A percentile compares a stretch with the other conserved stretches of the same genome.
These are phyloP conservation scores for Scenedesmus sp. DNA, from an alignment of 163 green algal species.

Conservation along the genomic window DNA sequence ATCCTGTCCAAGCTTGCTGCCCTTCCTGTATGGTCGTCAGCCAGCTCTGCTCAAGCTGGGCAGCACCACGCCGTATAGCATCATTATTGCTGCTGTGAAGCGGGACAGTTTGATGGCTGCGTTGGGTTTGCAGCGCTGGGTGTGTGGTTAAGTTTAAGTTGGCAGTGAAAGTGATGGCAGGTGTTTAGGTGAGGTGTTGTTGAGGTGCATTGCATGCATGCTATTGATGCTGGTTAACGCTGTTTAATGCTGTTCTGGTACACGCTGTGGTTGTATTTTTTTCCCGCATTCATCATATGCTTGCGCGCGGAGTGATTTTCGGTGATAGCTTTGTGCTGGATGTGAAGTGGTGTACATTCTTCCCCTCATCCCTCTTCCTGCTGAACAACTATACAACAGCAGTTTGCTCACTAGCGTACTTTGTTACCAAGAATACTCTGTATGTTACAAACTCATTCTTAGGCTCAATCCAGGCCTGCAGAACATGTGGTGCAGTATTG, in stretches of 20 bases:
- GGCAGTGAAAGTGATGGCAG: conserved; percentile 4
- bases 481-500: too few species aligned
- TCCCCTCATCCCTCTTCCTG: too few species aligned
- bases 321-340: too few species aligned
- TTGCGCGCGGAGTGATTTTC: too few species aligned
- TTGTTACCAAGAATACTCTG: too few species aligned
- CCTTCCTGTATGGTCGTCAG: conserved; percentile 68
- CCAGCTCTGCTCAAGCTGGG: conserved; percentile 66
- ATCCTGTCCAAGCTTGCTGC: conserved; percentile 67
- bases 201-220: not conserved
- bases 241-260: not conserved
- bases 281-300: too few species aligned
- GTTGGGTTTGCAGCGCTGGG: conserved; percentile 54
- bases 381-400: too few species aligned
- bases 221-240: not conserved
- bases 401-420: too few species aligned
- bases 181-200: not conserved
- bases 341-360: too few species aligned
- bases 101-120: conserved; percentile 57
- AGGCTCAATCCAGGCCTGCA: too few species aligned
- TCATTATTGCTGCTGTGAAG: conserved; percentile 58
- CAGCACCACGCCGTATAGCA: conserved; percentile 54
- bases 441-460: too few species aligned
- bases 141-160: conserved; percentile 51
- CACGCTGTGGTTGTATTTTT: too few species aligned